Percentiles rank a stretch among this genome's conserved stretches.
phyloP scores from a whole-genome alignment of 192 early-diverging fungal species.

The Lobosporangium transversale region DNA sequence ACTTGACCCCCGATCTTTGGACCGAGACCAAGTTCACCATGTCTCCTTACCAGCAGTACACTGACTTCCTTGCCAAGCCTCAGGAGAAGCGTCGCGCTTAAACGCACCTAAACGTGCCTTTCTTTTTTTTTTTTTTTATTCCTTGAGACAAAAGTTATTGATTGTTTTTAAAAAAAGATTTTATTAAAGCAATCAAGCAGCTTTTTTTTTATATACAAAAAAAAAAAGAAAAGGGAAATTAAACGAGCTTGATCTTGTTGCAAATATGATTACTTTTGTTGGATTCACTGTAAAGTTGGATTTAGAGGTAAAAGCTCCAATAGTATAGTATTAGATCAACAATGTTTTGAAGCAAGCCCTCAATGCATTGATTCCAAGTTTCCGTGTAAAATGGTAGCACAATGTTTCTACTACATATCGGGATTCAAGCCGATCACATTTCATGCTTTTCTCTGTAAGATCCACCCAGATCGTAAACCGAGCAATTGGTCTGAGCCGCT shows the following conservation, averaged over 20 bases:
- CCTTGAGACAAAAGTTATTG: not conserved
- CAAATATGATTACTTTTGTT: not conserved
- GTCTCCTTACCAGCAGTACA: conserved; percentile 92
- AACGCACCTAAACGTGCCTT: not conserved
- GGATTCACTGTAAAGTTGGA: not conserved
- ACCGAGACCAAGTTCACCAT: conserved; percentile 86
- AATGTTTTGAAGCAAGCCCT: no score
- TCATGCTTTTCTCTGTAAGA: no score
- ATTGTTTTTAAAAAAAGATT: not conserved
- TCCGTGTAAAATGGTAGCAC: not conserved
- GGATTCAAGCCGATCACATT: no score
- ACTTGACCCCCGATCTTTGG: conserved; percentile 98
- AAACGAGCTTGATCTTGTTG: not conserved
- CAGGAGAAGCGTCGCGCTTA: conserved; percentile 55
- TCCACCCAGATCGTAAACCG: conserved; percentile 36
- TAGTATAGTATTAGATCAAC: no score
- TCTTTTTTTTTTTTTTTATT: not conserved
- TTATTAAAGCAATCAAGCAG: not conserved
- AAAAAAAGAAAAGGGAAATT: not conserved
- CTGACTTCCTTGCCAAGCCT: conserved; percentile 76
- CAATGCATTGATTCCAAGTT: no score
- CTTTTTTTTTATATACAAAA: no score
- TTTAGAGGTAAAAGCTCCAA: no score
- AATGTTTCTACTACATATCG: not conserved
- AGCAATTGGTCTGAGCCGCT: not conserved